A percentile compares a stretch with the other conserved stretches of the same genome.
Evolutionary conservation across 2,329 filamentous ascomycete genomes (phyloP).

Genomic region (Ophiocordyceps camponoti-saundersi): DNA sequence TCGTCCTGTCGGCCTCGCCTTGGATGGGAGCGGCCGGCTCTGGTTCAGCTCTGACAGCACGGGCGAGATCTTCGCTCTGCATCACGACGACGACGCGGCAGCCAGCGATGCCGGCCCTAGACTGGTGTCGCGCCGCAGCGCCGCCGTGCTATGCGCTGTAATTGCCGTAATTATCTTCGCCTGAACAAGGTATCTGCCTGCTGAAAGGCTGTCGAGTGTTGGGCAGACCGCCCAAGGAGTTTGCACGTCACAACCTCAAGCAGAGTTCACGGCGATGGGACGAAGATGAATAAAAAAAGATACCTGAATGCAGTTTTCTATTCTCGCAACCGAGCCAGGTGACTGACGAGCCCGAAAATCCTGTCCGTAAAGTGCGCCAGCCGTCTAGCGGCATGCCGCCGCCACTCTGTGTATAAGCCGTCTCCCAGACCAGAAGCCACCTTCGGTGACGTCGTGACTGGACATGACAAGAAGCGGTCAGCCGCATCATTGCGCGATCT

Average conservation of each 20-base stretch:
- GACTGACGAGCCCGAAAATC: too few relatives aligned
- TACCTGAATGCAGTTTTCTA: background rate
- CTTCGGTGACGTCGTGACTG: too few relatives aligned
- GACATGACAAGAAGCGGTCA: too few relatives aligned
- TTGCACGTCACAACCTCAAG: too few relatives aligned
- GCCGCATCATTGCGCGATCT: background rate
- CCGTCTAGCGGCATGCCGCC: too few relatives aligned
- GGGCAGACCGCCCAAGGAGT: too few relatives aligned
- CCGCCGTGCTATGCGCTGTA: background rate
- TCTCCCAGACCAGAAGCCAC: background rate
- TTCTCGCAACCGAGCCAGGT: background rate
- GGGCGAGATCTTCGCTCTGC: conserved; percentile 47
- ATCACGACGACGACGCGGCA: conserved; percentile 3
- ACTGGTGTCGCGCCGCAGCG: background rate
- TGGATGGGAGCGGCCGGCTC: conserved; percentile 33
- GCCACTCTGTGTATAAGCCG: background rate
- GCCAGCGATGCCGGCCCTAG: background rate
- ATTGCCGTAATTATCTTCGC: background rate
- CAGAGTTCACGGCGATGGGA: too few relatives aligned
- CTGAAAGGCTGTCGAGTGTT: too few relatives aligned
- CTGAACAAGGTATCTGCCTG: background rate
- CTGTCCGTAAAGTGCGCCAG: too few relatives aligned
- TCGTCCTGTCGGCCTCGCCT: conserved; percentile 34
- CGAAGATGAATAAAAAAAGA: background rate
- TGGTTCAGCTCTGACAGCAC: conserved; percentile 47